Evolutionary conservation across 306 rosid genomes (phyloP).

Genomic region (Prosopis cineraria): DNA sequence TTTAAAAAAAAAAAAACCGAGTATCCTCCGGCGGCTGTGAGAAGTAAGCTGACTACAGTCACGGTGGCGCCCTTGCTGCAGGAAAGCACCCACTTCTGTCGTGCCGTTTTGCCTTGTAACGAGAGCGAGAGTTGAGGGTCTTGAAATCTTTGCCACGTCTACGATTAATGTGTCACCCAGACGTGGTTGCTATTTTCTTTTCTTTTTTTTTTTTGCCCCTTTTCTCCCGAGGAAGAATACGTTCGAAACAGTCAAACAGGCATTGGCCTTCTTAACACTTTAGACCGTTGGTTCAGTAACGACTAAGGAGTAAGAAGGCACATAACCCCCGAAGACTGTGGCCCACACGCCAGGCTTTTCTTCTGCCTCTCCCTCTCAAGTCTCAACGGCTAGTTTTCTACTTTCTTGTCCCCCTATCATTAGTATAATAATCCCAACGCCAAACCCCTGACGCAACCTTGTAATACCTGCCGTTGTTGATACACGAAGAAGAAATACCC

Average conservation of each 20-base stretch:
- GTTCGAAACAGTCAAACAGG: not conserved
- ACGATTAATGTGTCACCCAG: not conserved
- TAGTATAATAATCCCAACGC: conserved; percentile 40
- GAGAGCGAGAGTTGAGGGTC: not conserved
- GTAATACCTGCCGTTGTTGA: not conserved
- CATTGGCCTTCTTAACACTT: not conserved
- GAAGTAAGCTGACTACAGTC: conserved; percentile 46
- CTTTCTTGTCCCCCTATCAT: not conserved
- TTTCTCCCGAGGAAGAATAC: too few relatives aligned
- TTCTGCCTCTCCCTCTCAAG: not conserved
- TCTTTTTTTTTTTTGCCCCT: too few relatives aligned
- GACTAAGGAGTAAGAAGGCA: not conserved
- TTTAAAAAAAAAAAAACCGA: too few relatives aligned
- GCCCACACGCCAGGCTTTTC: conserved; percentile 18
- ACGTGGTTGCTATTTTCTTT: not conserved
- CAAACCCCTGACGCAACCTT: not conserved
- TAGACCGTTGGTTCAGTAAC: conserved; percentile 25
- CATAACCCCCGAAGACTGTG: conserved; percentile 7
- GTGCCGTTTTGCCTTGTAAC: not conserved
- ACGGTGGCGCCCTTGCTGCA: conserved; percentile 36
- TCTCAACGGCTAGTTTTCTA: conserved; percentile 80
- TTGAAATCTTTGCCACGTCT: conserved; percentile 22
- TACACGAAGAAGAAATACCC: not conserved
- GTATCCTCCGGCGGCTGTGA: conserved; percentile 29
- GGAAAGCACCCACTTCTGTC: conserved; percentile 52